These are phyloP conservation scores for Nymphaea colorata DNA, from an alignment of 164 flowering plant genomes.

Conservation along the genomic window DNA sequence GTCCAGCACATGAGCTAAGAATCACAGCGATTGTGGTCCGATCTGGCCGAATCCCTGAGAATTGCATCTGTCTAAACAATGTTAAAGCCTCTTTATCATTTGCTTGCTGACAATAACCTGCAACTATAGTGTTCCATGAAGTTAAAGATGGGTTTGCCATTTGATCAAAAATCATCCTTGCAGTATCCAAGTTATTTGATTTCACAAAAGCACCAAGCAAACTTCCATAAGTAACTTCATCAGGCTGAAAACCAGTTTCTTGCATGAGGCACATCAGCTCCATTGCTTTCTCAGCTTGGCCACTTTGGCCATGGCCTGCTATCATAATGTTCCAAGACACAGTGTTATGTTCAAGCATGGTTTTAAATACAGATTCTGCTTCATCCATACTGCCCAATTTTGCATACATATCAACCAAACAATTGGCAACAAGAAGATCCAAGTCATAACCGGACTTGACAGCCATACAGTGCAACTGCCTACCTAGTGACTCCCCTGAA, in stretches of 20 bases:
- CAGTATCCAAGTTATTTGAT: conserved; percentile 35
- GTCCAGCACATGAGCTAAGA: conserved; percentile 47
- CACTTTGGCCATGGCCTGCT: conserved; percentile 53
- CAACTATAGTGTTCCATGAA: conserved; percentile 77
- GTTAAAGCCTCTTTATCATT: conserved; percentile 40
- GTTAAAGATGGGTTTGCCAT: conserved; percentile 41
- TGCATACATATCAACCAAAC: conserved; percentile 11
- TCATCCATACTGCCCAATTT: conserved; percentile 43
- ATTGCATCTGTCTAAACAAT: conserved; percentile 48
- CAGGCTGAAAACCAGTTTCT: conserved; percentile 34
- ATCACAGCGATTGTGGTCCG: conserved; percentile 54
- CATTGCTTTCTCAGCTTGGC: conserved; percentile 37
- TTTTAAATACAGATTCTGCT: conserved; percentile 35
- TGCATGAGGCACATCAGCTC: conserved; percentile 72
- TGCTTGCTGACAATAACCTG: conserved; percentile 50
- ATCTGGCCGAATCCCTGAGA: conserved; percentile 36
- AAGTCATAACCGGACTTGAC: conserved; percentile 42
- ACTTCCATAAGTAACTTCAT: conserved; percentile 53
- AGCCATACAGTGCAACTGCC: conserved; percentile 40
- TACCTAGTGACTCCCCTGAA: conserved; percentile 19
- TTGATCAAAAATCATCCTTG: conserved; percentile 33
- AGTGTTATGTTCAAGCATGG: conserved; percentile 37
- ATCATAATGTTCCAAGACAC: conserved; percentile 76
- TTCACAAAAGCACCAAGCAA: conserved; percentile 61
- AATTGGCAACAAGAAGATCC: conserved; percentile 7